phyloP scores from a whole-genome alignment of 176 grass and related monocot species.

The Puya raimondii region DNA sequence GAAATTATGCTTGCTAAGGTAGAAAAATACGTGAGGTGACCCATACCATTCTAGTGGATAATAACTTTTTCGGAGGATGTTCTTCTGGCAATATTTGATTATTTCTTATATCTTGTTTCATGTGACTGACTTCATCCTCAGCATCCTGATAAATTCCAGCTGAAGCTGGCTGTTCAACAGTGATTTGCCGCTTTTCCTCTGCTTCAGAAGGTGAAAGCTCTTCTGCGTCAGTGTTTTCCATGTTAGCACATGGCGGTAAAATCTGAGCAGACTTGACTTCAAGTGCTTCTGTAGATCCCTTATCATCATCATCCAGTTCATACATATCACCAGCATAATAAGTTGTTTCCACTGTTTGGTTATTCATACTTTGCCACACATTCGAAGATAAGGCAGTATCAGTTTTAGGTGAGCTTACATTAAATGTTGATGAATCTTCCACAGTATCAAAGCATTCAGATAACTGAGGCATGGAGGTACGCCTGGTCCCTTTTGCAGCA shows the following conservation, averaged over 20 bases:
- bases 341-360: neutral
- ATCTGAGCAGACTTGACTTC: neutral
- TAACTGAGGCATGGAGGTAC: neutral
- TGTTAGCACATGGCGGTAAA: neutral
- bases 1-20: neutral
- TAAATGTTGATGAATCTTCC: neutral
- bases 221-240: neutral
- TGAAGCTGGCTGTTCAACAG: constrained; percentile 8
- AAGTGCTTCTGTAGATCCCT: neutral
- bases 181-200: neutral
- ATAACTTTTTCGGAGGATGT: constrained; percentile 26
- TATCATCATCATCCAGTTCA: neutral
- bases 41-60: constrained; percentile 36
- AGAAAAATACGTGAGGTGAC: neutral
- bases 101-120: constrained; percentile 2
- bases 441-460: neutral
- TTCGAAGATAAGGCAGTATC: neutral
- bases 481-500: neutral
- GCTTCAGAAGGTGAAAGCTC: constrained; percentile 10
- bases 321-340: neutral
- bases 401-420: neutral
- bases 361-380: neutral
- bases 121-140: constrained; percentile 6
- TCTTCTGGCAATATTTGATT: constrained; percentile 8
- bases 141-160: constrained; percentile 3